These are phyloP conservation scores for Bidens hawaiensis DNA, from an alignment of 140 eudicot genomes.

Conservation along the genomic window DNA sequence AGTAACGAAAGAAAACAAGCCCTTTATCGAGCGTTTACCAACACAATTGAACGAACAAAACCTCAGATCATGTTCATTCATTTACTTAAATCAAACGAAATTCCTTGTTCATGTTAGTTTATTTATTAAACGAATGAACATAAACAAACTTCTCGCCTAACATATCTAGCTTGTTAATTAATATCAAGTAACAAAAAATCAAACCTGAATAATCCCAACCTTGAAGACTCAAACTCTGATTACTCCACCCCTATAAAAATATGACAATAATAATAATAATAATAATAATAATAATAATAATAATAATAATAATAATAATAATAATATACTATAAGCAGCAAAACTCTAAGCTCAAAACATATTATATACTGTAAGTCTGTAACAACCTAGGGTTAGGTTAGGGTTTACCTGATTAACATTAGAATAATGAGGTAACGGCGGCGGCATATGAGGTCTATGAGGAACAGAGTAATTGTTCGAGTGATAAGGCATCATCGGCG, in stretches of 20 bases:
- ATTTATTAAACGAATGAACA: too few species aligned
- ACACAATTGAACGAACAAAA: too few species aligned
- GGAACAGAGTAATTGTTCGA: conserved; percentile 26
- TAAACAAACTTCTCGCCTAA: too few species aligned
- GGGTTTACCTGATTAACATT: conserved; percentile 48
- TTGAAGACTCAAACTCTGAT: conserved; percentile 61
- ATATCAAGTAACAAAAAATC: neutral
- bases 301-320: conserved; percentile 16
- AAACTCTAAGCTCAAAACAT: conserved; percentile 5
- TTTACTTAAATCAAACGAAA: too few species aligned
- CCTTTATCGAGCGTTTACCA: too few species aligned
- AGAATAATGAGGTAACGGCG: conserved; percentile 38
- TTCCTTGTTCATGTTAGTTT: too few species aligned
- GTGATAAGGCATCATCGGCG: conserved; percentile 36
- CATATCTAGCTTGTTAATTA: neutral
- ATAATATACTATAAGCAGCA: neutral
- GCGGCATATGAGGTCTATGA: conserved; percentile 42
- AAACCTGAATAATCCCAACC: conserved; percentile 72
- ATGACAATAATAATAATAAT: conserved; percentile 17
- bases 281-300: neutral
- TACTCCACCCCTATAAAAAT: conserved; percentile 76
- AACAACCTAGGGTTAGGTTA: too few species aligned
- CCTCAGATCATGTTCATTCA: too few species aligned
- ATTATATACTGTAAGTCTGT: too few species aligned
- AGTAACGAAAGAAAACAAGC: too few species aligned